Conservation (phyloP, 1,284 basidiomycete species). For the Puccinia horiana region DNA sequence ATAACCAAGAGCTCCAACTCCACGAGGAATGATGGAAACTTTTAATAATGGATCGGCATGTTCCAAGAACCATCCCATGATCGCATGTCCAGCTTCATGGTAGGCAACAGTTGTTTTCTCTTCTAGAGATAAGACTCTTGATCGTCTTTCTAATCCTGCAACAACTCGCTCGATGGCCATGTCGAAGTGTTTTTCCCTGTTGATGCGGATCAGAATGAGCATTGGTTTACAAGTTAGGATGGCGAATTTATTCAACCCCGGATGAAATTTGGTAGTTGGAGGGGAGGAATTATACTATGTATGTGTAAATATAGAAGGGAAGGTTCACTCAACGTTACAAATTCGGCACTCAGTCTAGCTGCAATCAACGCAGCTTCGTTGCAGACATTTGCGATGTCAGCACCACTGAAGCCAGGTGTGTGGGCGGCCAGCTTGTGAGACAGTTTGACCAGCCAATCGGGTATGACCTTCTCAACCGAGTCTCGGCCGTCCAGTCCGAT, state of each 20-base stretch:
- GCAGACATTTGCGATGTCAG: conserved; percentile 97
- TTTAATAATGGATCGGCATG: conserved; percentile 95
- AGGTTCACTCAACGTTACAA: conserved; percentile 63
- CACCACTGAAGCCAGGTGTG: conserved; percentile 96
- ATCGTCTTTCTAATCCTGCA: conserved; percentile 94
- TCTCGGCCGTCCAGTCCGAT: conserved; percentile 50
- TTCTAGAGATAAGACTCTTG: conserved; percentile 83
- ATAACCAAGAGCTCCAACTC: conserved; percentile 92
- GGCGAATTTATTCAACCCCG: not conserved
- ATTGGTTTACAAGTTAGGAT: conserved; percentile 2
- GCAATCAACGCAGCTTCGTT: conserved; percentile 97
- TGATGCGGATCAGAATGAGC: not conserved
- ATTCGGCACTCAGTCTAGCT: conserved; percentile 78
- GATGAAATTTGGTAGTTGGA: not conserved
- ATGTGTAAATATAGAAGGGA: not conserved
- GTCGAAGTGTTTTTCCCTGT: conserved; percentile 79
- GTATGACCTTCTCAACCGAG: conserved; percentile 59
- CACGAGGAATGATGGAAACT: conserved; percentile 97
- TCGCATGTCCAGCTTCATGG: conserved; percentile 97
- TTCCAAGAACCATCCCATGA: conserved; percentile 97
- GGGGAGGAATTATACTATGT: no score
- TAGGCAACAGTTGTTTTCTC: conserved; percentile 99
- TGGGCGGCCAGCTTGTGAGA: conserved; percentile 91
- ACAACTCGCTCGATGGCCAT: conserved; percentile 97
- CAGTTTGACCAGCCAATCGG: conserved; percentile 66